phyloP scores from a whole-genome alignment of 352 stramenopile species.

The Saprolegnia parasitica region DNA sequence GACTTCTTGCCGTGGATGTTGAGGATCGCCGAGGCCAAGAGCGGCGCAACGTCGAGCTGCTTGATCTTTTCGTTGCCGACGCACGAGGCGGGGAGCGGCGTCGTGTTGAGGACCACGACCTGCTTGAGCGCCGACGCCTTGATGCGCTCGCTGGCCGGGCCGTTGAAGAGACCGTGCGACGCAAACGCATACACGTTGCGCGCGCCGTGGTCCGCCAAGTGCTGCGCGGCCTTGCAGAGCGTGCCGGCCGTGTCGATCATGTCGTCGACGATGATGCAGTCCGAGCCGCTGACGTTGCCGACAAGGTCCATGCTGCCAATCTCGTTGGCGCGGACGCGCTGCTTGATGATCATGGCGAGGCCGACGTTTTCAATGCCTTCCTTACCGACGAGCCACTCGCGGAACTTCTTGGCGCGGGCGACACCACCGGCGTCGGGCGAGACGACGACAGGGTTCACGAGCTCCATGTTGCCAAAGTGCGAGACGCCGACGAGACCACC shows the following conservation, averaged over 20 bases:
- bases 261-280: slow-evolving; percentile 99
- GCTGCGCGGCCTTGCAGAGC: slow-evolving; percentile 97
- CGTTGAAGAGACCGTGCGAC: slow-evolving; percentile 97
- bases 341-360: slow-evolving; percentile 99
- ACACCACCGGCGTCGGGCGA: slow-evolving; percentile 99
- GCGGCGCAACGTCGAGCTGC: slow-evolving; percentile 95
- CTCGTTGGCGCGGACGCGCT: slow-evolving; percentile 95
- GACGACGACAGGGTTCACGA: slow-evolving; percentile 99
- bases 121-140: slow-evolving; percentile 88
- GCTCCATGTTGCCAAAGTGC: slow-evolving; percentile 94
- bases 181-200: slow-evolving; percentile 99
- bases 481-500: slow-evolving; percentile 92
- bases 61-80: slow-evolving; percentile 97
- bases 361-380: slow-evolving; percentile 96
- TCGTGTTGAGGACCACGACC: slow-evolving; percentile 88
- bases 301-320: slow-evolving; percentile 99
- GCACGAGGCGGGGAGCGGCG: slow-evolving; percentile 75
- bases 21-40: slow-evolving; percentile 98
- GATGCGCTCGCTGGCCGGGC: slow-evolving; percentile 86
- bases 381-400: slow-evolving; percentile 97
- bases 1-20: slow-evolving; percentile 99
- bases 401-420: slow-evolving; percentile 99
- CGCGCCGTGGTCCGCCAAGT: slow-evolving; percentile 93
- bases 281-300: slow-evolving; percentile 96
- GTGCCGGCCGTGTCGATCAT: slow-evolving; percentile 99